Percentiles rank a stretch among this genome's conserved stretches.
Conservation (phyloP, 129 eudicot species). For the Centrapalus pauciflorus region DNA sequence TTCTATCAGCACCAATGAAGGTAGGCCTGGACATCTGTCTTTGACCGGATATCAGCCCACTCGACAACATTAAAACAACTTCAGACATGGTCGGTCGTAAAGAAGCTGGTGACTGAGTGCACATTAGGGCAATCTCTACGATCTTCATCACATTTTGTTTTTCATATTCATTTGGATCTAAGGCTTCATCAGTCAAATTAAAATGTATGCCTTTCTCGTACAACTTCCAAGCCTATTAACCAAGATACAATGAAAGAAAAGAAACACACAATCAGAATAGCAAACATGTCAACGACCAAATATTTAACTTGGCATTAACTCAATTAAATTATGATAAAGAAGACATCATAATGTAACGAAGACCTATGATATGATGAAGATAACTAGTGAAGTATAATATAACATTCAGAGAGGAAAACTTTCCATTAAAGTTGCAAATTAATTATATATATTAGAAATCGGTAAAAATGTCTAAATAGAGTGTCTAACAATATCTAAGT, state of each 20-base stretch:
- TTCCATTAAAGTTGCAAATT: too few relatives aligned
- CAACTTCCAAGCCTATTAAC: constrained; percentile 53
- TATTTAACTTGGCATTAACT: not conserved
- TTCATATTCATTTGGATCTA: constrained; percentile 36
- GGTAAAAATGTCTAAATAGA: too few relatives aligned
- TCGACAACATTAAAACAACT: constrained; percentile 40
- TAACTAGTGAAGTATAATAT: not conserved
- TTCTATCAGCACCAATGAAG: not conserved
- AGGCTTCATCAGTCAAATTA: constrained; percentile 38
- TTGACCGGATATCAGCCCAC: constrained; percentile 15
- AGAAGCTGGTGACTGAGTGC: constrained; percentile 53
- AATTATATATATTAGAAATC: too few relatives aligned
- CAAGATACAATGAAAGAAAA: too few relatives aligned
- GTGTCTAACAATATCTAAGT: too few relatives aligned
- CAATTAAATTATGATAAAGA: not conserved
- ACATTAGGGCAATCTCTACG: constrained; percentile 54
- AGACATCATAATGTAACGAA: not conserved
- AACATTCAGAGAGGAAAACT: not conserved
- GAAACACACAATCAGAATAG: too few relatives aligned
- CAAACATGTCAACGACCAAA: not conserved
- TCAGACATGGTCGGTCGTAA: constrained; percentile 72
- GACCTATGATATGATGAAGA: not conserved
- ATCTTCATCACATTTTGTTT: constrained; percentile 37
- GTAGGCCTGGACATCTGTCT: constrained; percentile 14
- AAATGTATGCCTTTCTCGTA: constrained; percentile 38